Conservation (phyloP, 441 rosid genomes). For the Pelargonium australe region DNA sequence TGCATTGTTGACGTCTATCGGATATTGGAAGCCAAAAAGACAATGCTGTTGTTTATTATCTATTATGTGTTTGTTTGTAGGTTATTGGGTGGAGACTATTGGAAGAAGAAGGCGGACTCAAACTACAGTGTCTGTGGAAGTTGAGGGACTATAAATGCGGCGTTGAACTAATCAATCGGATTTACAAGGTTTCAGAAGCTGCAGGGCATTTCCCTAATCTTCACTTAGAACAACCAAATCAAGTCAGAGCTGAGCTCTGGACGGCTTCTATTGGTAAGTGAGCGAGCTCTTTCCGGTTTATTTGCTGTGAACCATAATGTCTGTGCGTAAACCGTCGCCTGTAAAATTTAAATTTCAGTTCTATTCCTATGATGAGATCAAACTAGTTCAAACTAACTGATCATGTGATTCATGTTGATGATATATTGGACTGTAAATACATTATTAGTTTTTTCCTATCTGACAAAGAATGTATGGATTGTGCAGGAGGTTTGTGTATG, state of each 20-base stretch:
- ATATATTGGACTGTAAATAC: neutral
- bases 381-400: neutral
- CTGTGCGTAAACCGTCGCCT: neutral
- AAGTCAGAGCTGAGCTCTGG: slow-evolving; percentile 81
- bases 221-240: slow-evolving; percentile 58
- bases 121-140: slow-evolving; percentile 80
- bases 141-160: slow-evolving; percentile 66
- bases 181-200: slow-evolving; percentile 47
- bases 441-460: neutral
- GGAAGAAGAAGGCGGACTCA: slow-evolving; percentile 58
- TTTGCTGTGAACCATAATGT: neutral
- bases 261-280: slow-evolving; percentile 67
- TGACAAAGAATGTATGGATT: slow-evolving; percentile 7
- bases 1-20: neutral
- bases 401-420: neutral
- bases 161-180: slow-evolving; percentile 78
- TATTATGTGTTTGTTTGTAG: slow-evolving; percentile 24
- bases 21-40: neutral
- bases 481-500: slow-evolving; percentile 80
- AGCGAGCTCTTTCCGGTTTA: too few relatives aligned
- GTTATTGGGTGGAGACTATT: slow-evolving; percentile 85
- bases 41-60: neutral
- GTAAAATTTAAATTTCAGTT: neutral
- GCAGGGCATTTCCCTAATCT: slow-evolving; percentile 73
- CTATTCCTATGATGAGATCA: too few relatives aligned